Percentiles rank a stretch among this genome's conserved stretches.
phyloP scores from a whole-genome alignment of 768 basidiomycete genomes.

The Lactarius indigo region DNA sequence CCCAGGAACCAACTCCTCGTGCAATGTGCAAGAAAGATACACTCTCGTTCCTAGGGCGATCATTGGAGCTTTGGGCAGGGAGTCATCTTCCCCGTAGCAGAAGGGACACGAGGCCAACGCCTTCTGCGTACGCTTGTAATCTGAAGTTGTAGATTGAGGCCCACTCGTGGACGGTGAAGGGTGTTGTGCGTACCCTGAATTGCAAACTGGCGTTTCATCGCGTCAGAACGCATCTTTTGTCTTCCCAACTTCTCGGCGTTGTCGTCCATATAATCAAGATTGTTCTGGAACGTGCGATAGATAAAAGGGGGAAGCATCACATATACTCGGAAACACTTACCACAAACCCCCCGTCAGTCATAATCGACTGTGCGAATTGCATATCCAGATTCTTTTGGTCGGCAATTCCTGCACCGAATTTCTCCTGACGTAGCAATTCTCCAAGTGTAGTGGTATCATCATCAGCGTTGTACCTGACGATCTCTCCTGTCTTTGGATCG shows the following conservation, averaged over 20 bases:
- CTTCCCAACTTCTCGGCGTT: conserved; percentile 90
- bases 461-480: conserved; percentile 85
- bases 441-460: conserved; percentile 84
- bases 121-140: conserved; percentile 93
- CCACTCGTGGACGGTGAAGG: not conserved
- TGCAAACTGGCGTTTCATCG: conserved; percentile 95
- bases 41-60: conserved; percentile 87
- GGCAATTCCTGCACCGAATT: conserved; percentile 80
- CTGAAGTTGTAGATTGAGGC: conserved; percentile 39
- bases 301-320: not conserved
- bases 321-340: conserved; percentile 38
- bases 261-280: conserved; percentile 95
- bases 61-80: conserved; percentile 80
- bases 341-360: conserved; percentile 84
- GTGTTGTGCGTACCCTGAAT: conserved; percentile 65
- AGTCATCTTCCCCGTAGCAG: conserved; percentile 92
- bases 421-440: conserved; percentile 91
- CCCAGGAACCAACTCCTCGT: conserved; percentile 85
- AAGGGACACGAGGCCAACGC: conserved; percentile 81
- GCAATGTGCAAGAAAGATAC: conserved; percentile 86
- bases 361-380: conserved; percentile 84
- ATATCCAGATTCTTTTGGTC: conserved; percentile 92
- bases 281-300: conserved; percentile 46
- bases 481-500: conserved; percentile 85
- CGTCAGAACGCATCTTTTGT: conserved; percentile 94